A percentile compares a stretch with the other conserved stretches of the same genome.
These are phyloP conservation scores for Rhizopogon vesiculosus DNA, from an alignment of 768 basidiomycete genomes.

Conservation along the genomic window DNA sequence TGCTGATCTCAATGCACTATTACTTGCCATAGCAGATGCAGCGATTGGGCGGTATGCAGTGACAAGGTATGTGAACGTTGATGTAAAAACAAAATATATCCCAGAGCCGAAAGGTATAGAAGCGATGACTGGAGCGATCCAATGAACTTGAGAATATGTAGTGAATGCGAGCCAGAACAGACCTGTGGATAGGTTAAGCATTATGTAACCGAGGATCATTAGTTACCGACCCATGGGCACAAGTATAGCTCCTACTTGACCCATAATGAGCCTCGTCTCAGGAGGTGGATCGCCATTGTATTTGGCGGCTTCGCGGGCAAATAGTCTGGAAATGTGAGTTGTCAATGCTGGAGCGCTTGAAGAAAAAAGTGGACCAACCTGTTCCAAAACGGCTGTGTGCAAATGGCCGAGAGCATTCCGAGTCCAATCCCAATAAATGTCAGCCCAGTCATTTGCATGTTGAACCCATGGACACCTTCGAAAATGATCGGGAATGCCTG, in stretches of 20 bases:
- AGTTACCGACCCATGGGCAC: slow-evolving; percentile 48
- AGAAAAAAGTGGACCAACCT: slow-evolving; percentile 12
- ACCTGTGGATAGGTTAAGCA: slow-evolving; percentile 15
- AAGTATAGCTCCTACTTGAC: slow-evolving; percentile 61
- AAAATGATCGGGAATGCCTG: slow-evolving; percentile 60
- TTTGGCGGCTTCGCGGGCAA: slow-evolving; percentile 30
- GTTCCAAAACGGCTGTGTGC: slow-evolving; percentile 44
- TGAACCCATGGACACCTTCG: slow-evolving; percentile 44
- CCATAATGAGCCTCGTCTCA: slow-evolving; percentile 62
- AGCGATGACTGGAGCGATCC: slow-evolving; percentile 43
- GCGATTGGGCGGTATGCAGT: slow-evolving; percentile 47
- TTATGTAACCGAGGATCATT: neutral
- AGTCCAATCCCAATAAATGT: slow-evolving; percentile 48
- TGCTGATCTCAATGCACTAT: slow-evolving; percentile 42
- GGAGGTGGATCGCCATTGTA: slow-evolving; percentile 51
- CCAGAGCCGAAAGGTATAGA: slow-evolving; percentile 50
- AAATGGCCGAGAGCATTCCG: slow-evolving; percentile 37
- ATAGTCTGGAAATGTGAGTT: slow-evolving; percentile 25
- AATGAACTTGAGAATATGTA: slow-evolving; percentile 40
- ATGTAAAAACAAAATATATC: slow-evolving; percentile 59
- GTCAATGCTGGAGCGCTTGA: neutral
- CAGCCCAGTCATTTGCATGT: slow-evolving; percentile 43
- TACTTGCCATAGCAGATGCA: slow-evolving; percentile 65
- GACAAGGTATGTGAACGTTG: slow-evolving; percentile 59
- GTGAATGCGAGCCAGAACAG: slow-evolving; percentile 57